These are phyloP conservation scores for Suillus sp. DNA, from an alignment of 768 basidiomycete genomes.

Conservation along the genomic window DNA sequence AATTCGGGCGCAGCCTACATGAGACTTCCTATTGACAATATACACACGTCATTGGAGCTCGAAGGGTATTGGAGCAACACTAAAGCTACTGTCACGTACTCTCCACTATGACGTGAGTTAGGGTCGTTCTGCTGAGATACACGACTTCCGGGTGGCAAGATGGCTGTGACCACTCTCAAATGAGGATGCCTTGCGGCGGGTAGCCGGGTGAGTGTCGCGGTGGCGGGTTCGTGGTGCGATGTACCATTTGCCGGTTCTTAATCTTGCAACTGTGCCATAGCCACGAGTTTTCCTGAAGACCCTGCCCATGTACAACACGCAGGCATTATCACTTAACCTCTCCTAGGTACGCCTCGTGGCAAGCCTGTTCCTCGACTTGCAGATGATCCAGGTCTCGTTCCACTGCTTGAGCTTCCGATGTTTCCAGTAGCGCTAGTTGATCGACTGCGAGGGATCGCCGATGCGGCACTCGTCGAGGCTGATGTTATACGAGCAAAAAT, in stretches of 20 bases:
- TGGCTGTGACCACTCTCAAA: not conserved
- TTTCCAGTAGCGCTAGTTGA: constrained; percentile 32
- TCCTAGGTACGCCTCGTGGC: constrained; percentile 28
- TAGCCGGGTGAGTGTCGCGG: not conserved
- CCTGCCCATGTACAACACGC: not conserved
- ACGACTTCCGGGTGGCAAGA: not conserved
- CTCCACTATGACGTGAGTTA: not conserved
- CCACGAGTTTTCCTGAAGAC: not conserved
- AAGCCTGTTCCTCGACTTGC: constrained; percentile 29
- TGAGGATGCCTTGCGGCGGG: not conserved
- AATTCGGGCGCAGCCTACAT: not conserved
- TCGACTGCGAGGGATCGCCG: constrained; percentile 24
- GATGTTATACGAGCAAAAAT: not conserved
- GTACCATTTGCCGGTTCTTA: too few relatives aligned
- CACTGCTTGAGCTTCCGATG: constrained; percentile 19
- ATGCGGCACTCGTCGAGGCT: constrained; percentile 21
- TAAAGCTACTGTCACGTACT: not conserved
- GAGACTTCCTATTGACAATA: not conserved
- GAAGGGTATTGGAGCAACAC: not conserved
- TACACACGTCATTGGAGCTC: not conserved
- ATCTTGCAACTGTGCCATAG: not conserved
- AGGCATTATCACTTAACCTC: constrained; percentile 16
- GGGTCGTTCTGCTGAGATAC: not conserved
- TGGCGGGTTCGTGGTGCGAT: not conserved
- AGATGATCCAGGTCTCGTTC: constrained; percentile 27